A percentile compares a stretch with the other conserved stretches of the same genome.
phyloP scores from a whole-genome alignment of 169 alveolate species.

The Perkinsus chesapeaki region DNA sequence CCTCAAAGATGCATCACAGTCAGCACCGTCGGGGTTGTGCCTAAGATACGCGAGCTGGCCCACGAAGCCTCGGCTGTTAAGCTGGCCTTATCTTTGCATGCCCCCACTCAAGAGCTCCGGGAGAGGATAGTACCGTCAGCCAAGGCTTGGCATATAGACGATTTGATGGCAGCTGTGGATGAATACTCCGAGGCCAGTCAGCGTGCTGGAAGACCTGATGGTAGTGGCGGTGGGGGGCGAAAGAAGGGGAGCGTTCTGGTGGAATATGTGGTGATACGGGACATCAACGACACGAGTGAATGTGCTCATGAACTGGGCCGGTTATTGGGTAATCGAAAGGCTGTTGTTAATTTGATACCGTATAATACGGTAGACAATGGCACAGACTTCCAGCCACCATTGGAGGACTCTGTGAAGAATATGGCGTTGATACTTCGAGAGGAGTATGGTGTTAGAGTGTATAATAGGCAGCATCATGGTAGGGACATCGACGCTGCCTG shows the following conservation, averaged over 20 bases:
- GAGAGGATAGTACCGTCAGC: conserved; percentile 36
- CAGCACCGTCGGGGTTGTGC: conserved; percentile 45
- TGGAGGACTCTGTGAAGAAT: conserved; percentile 3
- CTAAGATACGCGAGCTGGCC: conserved; percentile 29
- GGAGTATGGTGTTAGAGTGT: not conserved
- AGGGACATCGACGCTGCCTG: conserved; percentile 15
- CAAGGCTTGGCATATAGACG: conserved; percentile 25
- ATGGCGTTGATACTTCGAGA: not conserved
- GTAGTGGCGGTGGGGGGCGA: conserved; percentile 17
- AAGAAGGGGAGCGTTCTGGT: conserved; percentile 19
- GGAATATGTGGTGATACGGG: conserved; percentile 37
- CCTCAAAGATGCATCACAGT: conserved; percentile 30
- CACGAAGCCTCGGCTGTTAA: conserved; percentile 41
- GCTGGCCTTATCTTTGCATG: conserved; percentile 42
- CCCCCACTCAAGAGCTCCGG: conserved; percentile 39
- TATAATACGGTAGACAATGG: conserved; percentile 19
- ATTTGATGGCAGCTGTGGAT: conserved; percentile 29
- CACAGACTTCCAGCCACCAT: conserved; percentile 7
- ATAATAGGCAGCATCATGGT: conserved; percentile 2
- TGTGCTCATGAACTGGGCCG: conserved; percentile 38
- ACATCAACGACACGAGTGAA: conserved; percentile 33
- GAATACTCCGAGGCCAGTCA: conserved; percentile 9
- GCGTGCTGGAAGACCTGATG: conserved; percentile 7
- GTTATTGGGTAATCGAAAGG: conserved; percentile 17
- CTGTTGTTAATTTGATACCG: conserved; percentile 19